These are phyloP conservation scores for Zelopaecilomyces penicillatus DNA, from an alignment of 2,329 filamentous ascomycete genomes.

Conservation along the genomic window DNA sequence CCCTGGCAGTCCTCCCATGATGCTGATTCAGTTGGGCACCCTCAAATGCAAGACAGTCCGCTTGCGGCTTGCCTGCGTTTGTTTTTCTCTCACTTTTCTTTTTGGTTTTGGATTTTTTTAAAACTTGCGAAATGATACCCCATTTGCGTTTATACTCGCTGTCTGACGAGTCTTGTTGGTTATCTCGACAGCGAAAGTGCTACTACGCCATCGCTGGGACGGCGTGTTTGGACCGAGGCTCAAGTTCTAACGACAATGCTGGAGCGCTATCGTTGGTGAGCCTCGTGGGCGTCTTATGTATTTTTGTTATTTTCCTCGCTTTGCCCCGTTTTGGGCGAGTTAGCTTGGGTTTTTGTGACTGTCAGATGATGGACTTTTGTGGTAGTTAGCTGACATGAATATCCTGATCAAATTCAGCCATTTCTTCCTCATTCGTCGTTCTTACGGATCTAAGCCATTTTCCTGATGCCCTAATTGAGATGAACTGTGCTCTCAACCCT, in stretches of 20 bases:
- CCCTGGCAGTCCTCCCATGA: conserved; percentile 6
- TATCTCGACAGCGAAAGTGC: conserved; percentile 46
- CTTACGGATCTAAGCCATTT: too few species aligned
- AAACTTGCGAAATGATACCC: conserved; percentile 28
- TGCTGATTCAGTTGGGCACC: too few species aligned
- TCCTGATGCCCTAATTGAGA: too few species aligned
- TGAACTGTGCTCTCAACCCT: too few species aligned
- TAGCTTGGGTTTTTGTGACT: too few species aligned
- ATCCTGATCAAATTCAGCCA: too few species aligned
- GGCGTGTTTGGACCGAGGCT: conserved; percentile 42
- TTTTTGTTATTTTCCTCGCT: not conserved
- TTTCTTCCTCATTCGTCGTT: too few species aligned
- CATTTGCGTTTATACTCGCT: conserved; percentile 37
- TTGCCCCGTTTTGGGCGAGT: too few species aligned
- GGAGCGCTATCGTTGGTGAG: conserved; percentile 42
- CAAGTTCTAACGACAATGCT: conserved; percentile 41
- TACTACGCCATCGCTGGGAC: conserved; percentile 48
- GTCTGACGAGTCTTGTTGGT: conserved; percentile 29
- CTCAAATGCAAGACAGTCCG: conserved; percentile 4
- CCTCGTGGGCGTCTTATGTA: conserved; percentile 37
- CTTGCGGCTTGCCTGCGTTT: conserved; percentile 6
- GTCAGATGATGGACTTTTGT: too few species aligned
- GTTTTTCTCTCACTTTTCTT: conserved; percentile 14
- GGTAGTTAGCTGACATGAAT: too few species aligned
- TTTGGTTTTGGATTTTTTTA: conserved; percentile 17